Evolutionary conservation across 2,329 filamentous ascomycete species (phyloP), one percentile per base, ranked within the genome.

Genomic region (Chaetomiaceae sp.): DNA sequence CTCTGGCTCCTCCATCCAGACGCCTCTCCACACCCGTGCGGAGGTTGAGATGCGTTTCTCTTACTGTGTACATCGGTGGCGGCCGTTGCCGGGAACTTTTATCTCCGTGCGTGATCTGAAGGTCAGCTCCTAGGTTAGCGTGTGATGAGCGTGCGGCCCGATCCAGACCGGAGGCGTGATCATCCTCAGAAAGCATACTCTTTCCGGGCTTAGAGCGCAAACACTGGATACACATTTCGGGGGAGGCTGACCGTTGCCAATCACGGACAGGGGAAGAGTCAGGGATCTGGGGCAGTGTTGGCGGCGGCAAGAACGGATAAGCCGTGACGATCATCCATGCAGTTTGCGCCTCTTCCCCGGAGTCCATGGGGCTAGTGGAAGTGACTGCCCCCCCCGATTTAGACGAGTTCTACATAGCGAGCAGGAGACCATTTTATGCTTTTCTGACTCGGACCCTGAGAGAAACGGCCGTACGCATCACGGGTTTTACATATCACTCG

Each of bases 211-310:
- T 46, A 18, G 29, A 30, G 41, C 16, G 29, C 16, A 33, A 34
- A 23, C 16, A 18, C 16, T 13, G 18, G 10, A 33, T 18, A 18
- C 29, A n/a, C 27, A 2, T 44, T 44, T 44, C 18, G 14, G 40
- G 25, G 25, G 23, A 29, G 29, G n/a, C 29, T 44, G 18, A 21
- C 29, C 25, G 18, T 43, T 43, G 21, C 38, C 23, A 37, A 37
- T 37, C 13, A 21, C 8, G 25, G 40, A 13, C n/a, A 16, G 14
- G 40, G 10, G 5, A 27, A 13, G 25, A 14, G 40, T 10, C 43
- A 27, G 23, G 23, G 44, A 48, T 38, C 13, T 25, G 7, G 20
- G 32, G 13, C 16, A 25, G n/a, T 61, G 65, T 66, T 54, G 48
- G 41, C 40, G 48, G 41, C 40, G 48, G 32, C 32, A 51, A 44